Evolutionary conservation across 805 yeast species (phyloP).

Genomic region (Candida corydali): DNA sequence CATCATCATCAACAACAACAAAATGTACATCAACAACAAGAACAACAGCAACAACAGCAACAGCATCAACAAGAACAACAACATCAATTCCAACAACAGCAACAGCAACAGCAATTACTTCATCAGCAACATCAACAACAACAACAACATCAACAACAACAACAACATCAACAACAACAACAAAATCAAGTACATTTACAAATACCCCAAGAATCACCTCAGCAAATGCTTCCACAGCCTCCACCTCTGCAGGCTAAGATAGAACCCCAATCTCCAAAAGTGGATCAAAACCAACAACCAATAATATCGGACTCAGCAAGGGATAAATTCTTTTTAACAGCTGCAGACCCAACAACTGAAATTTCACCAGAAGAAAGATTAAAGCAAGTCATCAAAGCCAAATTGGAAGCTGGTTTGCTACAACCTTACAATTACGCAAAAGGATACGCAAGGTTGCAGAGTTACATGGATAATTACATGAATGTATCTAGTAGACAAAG

Average conservation of each 20-base stretch:
- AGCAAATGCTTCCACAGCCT: neutral
- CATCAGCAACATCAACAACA: slow-evolving; percentile 7
- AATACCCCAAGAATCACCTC: slow-evolving; percentile 4
- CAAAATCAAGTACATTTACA: neutral
- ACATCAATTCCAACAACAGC: slow-evolving; percentile 11
- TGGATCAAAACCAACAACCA: slow-evolving; percentile 20
- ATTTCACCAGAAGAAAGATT: slow-evolving; percentile 90
- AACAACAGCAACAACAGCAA: too few species aligned
- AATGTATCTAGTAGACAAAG: slow-evolving; percentile 76
- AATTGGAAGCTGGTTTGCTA: slow-evolving; percentile 85
- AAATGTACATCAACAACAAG: too few species aligned
- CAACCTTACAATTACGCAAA: slow-evolving; percentile 92
- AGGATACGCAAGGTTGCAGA: slow-evolving; percentile 86
- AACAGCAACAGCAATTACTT: slow-evolving; percentile 12
- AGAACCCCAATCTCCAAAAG: slow-evolving; percentile 6
- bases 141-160: slow-evolving; percentile 4
- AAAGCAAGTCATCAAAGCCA: slow-evolving; percentile 91
- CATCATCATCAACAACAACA: too few species aligned
- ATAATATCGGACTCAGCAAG: slow-evolving; percentile 71
- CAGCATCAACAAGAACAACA: too few species aligned
- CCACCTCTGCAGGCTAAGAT: slow-evolving; percentile 1
- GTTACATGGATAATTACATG: slow-evolving; percentile 92
- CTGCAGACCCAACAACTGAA: slow-evolving; percentile 95
- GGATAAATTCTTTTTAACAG: slow-evolving; percentile 90
- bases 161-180: slow-evolving; percentile 17